Evolutionary conservation across 176 grass and related monocot species (phyloP).

Genomic region (Saccharum spontaneum): DNA sequence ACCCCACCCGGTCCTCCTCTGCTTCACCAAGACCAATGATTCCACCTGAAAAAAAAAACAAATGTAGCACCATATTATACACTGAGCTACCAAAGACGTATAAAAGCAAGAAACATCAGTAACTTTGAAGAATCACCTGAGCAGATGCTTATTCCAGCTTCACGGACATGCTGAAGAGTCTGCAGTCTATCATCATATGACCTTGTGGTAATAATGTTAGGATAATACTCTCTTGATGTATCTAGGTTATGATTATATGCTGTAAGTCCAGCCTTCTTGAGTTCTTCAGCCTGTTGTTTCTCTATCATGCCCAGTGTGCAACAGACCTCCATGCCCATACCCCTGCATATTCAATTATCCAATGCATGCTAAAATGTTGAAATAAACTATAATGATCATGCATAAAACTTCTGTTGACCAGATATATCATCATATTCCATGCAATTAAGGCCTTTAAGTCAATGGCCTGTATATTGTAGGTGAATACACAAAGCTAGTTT

Average conservation of each 20-base stretch:
- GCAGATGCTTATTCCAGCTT: constrained; percentile 92
- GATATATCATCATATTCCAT: not conserved
- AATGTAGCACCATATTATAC: constrained; percentile 6
- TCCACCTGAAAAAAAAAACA: constrained; percentile 52
- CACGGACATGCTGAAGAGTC: constrained; percentile 84
- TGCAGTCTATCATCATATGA: constrained; percentile 94
- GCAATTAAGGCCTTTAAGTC: constrained; percentile 1
- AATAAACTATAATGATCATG: not conserved
- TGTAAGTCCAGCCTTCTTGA: constrained; percentile 96
- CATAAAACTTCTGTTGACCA: not conserved
- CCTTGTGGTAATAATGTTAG: constrained; percentile 96
- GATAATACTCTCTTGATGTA: constrained; percentile 99
- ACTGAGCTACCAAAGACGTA: not conserved
- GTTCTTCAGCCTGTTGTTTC: constrained; percentile 92
- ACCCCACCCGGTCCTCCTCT: constrained; percentile 83
- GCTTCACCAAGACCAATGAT: constrained; percentile 97
- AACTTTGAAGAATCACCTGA: constrained; percentile 56
- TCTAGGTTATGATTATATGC: constrained; percentile 99
- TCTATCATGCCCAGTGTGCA: constrained; percentile 99
- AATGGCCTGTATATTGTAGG: not conserved
- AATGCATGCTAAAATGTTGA: not conserved
- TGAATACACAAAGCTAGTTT: not conserved
- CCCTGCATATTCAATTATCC: constrained; percentile 46
- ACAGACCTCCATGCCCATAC: constrained; percentile 99
- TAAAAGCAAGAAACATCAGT: constrained; percentile 14